These are phyloP conservation scores for Neofusicoccum laricinum DNA, from an alignment of 2,329 filamentous ascomycete genomes.

Conservation along the genomic window DNA sequence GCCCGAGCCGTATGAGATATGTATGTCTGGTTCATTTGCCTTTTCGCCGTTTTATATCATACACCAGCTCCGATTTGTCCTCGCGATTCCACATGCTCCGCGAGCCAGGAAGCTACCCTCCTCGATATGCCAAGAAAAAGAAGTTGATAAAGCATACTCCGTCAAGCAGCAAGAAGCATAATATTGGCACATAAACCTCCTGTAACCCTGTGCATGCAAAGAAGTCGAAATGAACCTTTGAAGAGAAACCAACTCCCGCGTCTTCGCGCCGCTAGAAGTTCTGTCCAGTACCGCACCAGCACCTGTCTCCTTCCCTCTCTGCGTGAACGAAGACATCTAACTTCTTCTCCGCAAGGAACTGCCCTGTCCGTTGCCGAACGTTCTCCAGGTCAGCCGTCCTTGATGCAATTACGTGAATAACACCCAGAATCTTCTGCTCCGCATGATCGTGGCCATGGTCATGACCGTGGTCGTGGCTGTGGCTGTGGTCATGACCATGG, in stretches of 20 bases:
- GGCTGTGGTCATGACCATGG: constrained; percentile 22
- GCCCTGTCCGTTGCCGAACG: constrained; percentile 71
- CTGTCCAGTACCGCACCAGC: constrained; percentile 58
- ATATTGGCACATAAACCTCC: not conserved
- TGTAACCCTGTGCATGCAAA: not conserved
- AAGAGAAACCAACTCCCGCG: not conserved
- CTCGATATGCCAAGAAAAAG: too few relatives aligned
- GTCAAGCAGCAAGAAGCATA: too few relatives aligned
- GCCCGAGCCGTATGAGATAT: not conserved
- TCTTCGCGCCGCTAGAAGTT: constrained; percentile 19
- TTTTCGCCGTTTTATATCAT: not conserved
- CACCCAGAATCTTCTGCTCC: constrained; percentile 63
- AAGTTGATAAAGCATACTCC: too few relatives aligned
- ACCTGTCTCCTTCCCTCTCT: constrained; percentile 72
- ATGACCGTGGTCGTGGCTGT: constrained; percentile 33
- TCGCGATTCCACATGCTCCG: not conserved
- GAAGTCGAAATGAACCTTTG: not conserved
- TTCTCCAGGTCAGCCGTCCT: constrained; percentile 74
- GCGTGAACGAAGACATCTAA: constrained; percentile 87
- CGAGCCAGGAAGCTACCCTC: too few relatives aligned
- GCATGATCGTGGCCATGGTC: constrained; percentile 42
- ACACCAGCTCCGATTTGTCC: not conserved
- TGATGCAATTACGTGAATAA: constrained; percentile 80
- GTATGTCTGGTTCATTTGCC: not conserved
- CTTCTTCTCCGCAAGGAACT: constrained; percentile 66